These are phyloP conservation scores for Aspergillus sp. DNA, from an alignment of 2,329 filamentous ascomycete species.

Conservation along the genomic window DNA sequence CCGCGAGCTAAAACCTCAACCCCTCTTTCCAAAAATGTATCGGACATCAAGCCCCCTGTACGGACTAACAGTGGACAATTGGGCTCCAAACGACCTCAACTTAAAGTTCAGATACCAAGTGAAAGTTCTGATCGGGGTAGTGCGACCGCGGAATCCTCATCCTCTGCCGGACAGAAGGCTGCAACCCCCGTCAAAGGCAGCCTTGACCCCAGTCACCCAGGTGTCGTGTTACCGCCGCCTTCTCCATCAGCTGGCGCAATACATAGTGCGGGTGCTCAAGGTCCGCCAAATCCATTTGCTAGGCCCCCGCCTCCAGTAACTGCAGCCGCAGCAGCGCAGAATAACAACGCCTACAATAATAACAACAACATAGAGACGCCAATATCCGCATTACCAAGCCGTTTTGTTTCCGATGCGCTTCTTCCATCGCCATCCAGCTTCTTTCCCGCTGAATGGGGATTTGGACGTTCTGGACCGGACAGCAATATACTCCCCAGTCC, in stretches of 20 bases:
- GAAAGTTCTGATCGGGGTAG: constrained; percentile 76
- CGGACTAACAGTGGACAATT: constrained; percentile 74
- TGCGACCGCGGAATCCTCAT: constrained; percentile 69
- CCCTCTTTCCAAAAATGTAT: constrained; percentile 53
- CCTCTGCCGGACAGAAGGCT: constrained; percentile 59
- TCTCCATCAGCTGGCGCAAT: constrained; percentile 85
- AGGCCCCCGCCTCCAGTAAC: constrained; percentile 71
- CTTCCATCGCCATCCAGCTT: constrained; percentile 89
- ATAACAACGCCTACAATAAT: constrained; percentile 44
- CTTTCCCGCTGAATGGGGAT: constrained; percentile 88
- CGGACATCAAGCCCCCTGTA: constrained; percentile 71
- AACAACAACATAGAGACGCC: constrained; percentile 65
- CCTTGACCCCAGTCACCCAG: constrained; percentile 59
- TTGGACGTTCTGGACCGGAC: constrained; percentile 61
- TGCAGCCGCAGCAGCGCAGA: constrained; percentile 25
- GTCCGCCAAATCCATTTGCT: constrained; percentile 94
- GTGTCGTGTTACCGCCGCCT: constrained; percentile 84
- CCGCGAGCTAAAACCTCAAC: constrained; percentile 52
- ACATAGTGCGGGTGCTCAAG: constrained; percentile 84
- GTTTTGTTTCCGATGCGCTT: constrained; percentile 84
- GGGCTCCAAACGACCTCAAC: constrained; percentile 69
- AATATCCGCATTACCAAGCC: constrained; percentile 87
- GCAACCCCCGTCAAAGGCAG: constrained; percentile 57
- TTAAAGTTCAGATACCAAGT: constrained; percentile 94
- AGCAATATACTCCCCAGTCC: constrained; percentile 89